phyloP scores from a whole-genome alignment of 176 grass and related monocot genomes.

The Avena insularis region DNA sequence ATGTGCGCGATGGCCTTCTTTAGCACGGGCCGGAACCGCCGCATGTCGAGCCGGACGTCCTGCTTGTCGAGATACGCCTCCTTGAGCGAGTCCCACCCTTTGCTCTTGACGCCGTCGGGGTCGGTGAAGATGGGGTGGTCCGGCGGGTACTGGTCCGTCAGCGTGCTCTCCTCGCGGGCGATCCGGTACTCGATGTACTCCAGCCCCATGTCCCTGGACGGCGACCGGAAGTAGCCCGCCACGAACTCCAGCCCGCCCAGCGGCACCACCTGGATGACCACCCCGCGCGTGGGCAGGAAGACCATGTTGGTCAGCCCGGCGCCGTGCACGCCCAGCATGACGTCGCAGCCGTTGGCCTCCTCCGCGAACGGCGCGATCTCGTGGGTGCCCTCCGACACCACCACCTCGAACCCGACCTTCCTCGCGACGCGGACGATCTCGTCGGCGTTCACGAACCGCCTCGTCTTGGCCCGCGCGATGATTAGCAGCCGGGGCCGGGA shows the following conservation, averaged over 20 bases:
- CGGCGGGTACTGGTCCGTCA: conserved; percentile 64
- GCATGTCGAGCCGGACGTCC: conserved; percentile 76
- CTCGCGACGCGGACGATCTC: conserved; percentile 55
- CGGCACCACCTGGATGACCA: conserved; percentile 82
- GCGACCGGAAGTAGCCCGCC: conserved; percentile 59
- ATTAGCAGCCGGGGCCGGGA: conserved; percentile 52
- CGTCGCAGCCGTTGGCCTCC: conserved; percentile 69
- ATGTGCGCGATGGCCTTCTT: conserved; percentile 61
- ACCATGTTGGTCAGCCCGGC: conserved; percentile 94
- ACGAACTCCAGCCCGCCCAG: conserved; percentile 67
- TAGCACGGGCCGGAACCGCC: conserved; percentile 55
- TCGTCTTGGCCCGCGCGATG: conserved; percentile 55
- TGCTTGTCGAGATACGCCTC: conserved; percentile 76
- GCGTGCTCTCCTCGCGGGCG: conserved; percentile 79
- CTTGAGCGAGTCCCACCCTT: conserved; percentile 62
- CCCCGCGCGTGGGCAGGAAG: conserved; percentile 71
- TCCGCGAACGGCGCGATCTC: conserved; percentile 66
- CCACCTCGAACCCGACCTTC: conserved; percentile 64
- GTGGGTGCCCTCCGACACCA: conserved; percentile 58
- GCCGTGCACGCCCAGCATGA: conserved; percentile 78
- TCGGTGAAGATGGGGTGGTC: conserved; percentile 86
- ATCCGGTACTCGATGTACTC: conserved; percentile 82
- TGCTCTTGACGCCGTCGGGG: conserved; percentile 60
- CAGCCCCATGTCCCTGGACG: conserved; percentile 66
- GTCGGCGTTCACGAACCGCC: conserved; percentile 70